These are phyloP conservation scores for Elaeis oleifera DNA, from an alignment of 202 grass and related monocot genomes.

Conservation along the genomic window DNA sequence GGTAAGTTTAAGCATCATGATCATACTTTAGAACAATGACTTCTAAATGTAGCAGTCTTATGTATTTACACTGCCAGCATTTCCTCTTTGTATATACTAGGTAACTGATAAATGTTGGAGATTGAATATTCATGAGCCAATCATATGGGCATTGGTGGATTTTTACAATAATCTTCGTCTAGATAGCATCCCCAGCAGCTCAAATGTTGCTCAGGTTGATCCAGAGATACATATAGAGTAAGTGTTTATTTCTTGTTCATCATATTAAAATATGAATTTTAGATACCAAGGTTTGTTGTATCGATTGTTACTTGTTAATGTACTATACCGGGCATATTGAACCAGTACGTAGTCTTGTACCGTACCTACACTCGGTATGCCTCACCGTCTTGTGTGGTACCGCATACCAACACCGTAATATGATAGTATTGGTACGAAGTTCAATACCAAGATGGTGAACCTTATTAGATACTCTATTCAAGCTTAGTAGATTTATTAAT, in stretches of 20 bases:
- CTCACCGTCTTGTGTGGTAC: no score
- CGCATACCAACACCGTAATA: no score
- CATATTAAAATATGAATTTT: not conserved
- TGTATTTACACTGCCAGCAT: constrained; percentile 12
- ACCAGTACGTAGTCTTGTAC: no score
- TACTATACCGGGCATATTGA: no score
- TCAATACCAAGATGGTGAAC: no score
- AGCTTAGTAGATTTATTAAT: no score
- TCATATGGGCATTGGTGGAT: constrained; percentile 91
- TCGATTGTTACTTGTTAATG: no score
- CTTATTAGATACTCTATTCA: no score
- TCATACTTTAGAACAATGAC: constrained; percentile 19
- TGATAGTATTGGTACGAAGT: no score
- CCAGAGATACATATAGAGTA: constrained; percentile 96
- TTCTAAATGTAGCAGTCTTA: constrained; percentile 12
- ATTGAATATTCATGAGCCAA: constrained; percentile 95
- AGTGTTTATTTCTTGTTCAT: constrained; percentile 25
- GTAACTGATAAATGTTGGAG: constrained; percentile 82
- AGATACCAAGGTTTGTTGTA: no score
- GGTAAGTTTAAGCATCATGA: constrained; percentile 39
- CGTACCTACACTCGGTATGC: no score
- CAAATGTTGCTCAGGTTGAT: constrained; percentile 78
- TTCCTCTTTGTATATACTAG: constrained; percentile 25
- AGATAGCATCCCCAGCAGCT: constrained; percentile 40
- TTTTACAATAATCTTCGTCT: constrained; percentile 80